Evolutionary conservation across 768 basidiomycete species (phyloP), one percentile per base, ranked within the genome.

Genomic region (Lentinula sp.): DNA sequence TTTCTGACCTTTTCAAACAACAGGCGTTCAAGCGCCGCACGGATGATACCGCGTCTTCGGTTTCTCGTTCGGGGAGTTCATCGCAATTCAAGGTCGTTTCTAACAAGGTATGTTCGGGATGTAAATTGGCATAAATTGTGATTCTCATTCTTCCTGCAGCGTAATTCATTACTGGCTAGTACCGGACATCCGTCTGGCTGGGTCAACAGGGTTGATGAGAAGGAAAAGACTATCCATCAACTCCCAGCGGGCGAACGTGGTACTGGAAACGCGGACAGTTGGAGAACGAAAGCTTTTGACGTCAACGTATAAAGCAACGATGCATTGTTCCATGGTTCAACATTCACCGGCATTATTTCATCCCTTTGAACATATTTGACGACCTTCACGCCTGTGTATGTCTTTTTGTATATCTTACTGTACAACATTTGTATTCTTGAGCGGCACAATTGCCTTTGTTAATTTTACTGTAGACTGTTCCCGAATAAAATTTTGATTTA

Each of bases 21-120:
- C 33, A 88, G 83, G 37, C 86, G 42, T 88, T 89, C 74, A 77
- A 83, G 70, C 77, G 77, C 33, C 45, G 52, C 20, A 52, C 20
- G 20, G 71, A 76, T 0, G 76, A 77, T 43, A 65, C 65, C 20
- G 60, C 57, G 1, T 71, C 72, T 0, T 63, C 66, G 53, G 68
- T 68, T 45, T 74, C 74, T 37, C 74, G 81, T 64, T 73, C 73
- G 52, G 71, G 69, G 1, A 56, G 55, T 42, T 43, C 39, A 5
- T 85, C 85, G 7, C 86, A 90, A 64, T 94, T 96, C 80, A 91
- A 91, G 75, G 81, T 96, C 39, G 87, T 94, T 5, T 76, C 78
- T 15, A 81, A 86, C 62, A 89, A 88, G 41, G 55, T 56, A 56
- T 23, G 53, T 37, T 13, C 8, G n/a, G n/a, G n/a, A n/a, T n/a